phyloP scores from a whole-genome alignment of 768 basidiomycete species.

The Suillus subluteus region DNA sequence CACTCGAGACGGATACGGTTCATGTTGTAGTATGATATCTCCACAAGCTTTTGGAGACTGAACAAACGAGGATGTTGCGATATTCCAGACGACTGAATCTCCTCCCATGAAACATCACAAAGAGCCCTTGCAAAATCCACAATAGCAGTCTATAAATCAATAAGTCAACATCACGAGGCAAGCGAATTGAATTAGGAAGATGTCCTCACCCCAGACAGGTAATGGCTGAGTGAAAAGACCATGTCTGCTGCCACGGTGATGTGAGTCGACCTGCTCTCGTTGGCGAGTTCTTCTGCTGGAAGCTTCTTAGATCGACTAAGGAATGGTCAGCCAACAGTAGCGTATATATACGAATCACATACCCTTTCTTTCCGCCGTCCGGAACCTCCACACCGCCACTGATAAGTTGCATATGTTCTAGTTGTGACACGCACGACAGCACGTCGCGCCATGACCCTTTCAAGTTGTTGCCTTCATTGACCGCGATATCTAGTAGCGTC shows the following conservation, averaged over 20 bases:
- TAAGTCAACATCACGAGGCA: not conserved
- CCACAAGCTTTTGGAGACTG: slow-evolving; percentile 96
- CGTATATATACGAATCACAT: slow-evolving; percentile 28
- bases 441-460: slow-evolving; percentile 98
- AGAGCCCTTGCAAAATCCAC: slow-evolving; percentile 97
- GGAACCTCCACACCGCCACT: slow-evolving; percentile 86
- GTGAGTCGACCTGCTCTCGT: slow-evolving; percentile 95
- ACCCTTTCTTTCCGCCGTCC: slow-evolving; percentile 84
- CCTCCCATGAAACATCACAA: slow-evolving; percentile 98
- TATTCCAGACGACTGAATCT: slow-evolving; percentile 95
- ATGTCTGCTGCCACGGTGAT: slow-evolving; percentile 99
- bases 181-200: not conserved
- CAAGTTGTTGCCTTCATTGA: slow-evolving; percentile 94
- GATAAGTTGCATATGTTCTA: slow-evolving; percentile 98
- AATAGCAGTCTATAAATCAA: slow-evolving; percentile 75
- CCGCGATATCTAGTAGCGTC: slow-evolving; percentile 89
- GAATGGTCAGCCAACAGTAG: slow-evolving; percentile 15
- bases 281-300: slow-evolving; percentile 91
- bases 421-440: slow-evolving; percentile 93
- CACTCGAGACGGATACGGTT: slow-evolving; percentile 96
- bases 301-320: slow-evolving; percentile 55
- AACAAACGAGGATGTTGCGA: slow-evolving; percentile 95
- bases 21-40: slow-evolving; percentile 99
- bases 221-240: slow-evolving; percentile 97
- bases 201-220: slow-evolving; percentile 86